Conservation (phyloP, 2,329 filamentous ascomycete genomes). For the Dothidotthia symphoricarpi region DNA sequence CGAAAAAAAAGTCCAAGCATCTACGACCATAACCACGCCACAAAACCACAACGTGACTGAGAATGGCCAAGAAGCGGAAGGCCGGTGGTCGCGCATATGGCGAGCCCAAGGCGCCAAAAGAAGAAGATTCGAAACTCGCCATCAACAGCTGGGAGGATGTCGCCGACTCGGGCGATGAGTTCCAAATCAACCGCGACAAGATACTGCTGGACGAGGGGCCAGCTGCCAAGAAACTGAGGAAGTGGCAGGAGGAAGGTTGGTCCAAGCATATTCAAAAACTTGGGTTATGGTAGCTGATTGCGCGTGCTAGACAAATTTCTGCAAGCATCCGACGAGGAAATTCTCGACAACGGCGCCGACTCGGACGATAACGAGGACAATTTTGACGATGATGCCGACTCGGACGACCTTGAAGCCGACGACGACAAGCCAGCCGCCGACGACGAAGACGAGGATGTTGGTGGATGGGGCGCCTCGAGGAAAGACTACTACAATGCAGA, state of each 20-base stretch:
- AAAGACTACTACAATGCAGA: constrained; percentile 95
- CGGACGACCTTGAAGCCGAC: constrained; percentile 24
- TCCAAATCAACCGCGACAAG: constrained; percentile 81
- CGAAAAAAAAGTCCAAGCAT: constrained; percentile 25
- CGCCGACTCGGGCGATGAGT: constrained; percentile 91
- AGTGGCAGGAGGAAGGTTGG: constrained; percentile 64
- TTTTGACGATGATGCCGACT: constrained; percentile 39
- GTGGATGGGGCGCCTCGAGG: constrained; percentile 83
- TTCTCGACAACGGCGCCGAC: constrained; percentile 53
- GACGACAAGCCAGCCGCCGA: constrained; percentile 45
- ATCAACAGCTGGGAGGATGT: constrained; percentile 73
- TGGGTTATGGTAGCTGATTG: constrained; percentile 3
- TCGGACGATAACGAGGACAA: constrained; percentile 51
- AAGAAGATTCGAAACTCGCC: constrained; percentile 55
- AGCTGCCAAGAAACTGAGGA: constrained; percentile 72
- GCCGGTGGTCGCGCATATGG: constrained; percentile 52
- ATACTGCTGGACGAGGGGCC: constrained; percentile 81
- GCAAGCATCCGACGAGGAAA: constrained; percentile 62
- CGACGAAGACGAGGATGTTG: constrained; percentile 58
- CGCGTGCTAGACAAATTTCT: constrained; percentile 53
- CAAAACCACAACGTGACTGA: constrained; percentile 5
- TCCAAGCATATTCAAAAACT: constrained; percentile 2
- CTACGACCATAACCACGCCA: constrained; percentile 6
- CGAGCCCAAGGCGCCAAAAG: constrained; percentile 35
- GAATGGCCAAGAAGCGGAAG: constrained; percentile 66